Evolutionary conservation across 257 asterid species (phyloP).

Genomic region (Primulina eburnea): DNA sequence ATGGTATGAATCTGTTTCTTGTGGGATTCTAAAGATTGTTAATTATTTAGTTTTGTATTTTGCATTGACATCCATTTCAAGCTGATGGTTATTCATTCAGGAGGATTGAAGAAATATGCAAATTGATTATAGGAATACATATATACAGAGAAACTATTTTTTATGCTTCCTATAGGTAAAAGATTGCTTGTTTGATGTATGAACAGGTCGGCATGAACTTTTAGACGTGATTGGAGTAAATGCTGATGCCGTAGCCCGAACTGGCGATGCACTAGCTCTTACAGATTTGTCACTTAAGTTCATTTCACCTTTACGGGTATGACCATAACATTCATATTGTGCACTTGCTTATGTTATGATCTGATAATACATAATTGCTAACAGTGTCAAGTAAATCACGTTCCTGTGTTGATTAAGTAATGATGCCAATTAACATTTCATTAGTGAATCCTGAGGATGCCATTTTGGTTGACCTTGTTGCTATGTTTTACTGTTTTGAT

Average conservation of each 20-base stretch:
- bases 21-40: background rate
- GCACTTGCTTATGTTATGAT: background rate
- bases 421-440: background rate
- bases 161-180: background rate
- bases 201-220: constrained; percentile 91
- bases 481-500: constrained; percentile 10
- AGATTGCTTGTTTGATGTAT: constrained; percentile 2
- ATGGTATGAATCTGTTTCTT: constrained; percentile 50
- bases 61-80: too few species aligned
- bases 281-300: constrained; percentile 78
- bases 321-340: constrained; percentile 19
- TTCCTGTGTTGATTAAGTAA: background rate
- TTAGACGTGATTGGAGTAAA: constrained; percentile 60
- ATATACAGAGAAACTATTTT: background rate
- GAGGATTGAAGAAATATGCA: background rate
- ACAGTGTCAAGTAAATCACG: background rate
- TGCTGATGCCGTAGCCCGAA: constrained; percentile 79
- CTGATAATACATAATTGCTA: background rate
- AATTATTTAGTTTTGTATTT: background rate
- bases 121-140: background rate
- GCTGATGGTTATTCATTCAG: background rate
- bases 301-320: constrained; percentile 80
- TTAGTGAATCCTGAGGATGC: background rate
- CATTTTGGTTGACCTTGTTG: background rate
- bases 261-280: constrained; percentile 72